Evolutionary conservation across 495 filamentous ascomycete species (phyloP).

Genomic region (Astrothelium subdiscretum): DNA sequence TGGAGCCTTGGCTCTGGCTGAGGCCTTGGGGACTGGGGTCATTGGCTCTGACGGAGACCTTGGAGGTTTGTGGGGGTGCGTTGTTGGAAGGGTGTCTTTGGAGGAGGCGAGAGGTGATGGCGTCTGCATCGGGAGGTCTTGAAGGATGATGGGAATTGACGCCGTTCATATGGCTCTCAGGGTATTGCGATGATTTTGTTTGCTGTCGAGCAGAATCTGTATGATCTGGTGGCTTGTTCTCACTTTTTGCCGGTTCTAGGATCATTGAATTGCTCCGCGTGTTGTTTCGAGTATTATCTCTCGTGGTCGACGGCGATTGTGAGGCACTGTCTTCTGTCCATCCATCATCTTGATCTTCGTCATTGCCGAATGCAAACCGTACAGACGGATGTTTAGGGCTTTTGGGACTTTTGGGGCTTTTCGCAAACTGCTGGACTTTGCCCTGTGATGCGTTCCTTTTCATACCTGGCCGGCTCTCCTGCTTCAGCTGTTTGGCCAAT

Average conservation of each 20-base stretch:
- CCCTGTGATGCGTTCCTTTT: neutral
- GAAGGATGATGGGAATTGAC: neutral
- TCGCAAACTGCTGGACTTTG: neutral
- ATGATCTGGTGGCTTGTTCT: neutral
- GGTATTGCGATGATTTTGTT: neutral
- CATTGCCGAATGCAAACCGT: neutral
- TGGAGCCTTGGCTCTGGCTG: slow-evolving; percentile 26
- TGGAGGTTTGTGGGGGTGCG: slow-evolving; percentile 48
- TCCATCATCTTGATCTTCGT: slow-evolving; percentile 23
- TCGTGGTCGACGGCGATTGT: slow-evolving; percentile 31
- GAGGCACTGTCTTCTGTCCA: slow-evolving; percentile 34
- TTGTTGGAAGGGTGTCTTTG: slow-evolving; percentile 44
- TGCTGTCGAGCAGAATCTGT: neutral
- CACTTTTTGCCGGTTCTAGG: neutral
- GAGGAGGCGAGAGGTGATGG: slow-evolving; percentile 46
- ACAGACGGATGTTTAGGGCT: neutral
- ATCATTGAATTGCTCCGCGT: slow-evolving; percentile 12
- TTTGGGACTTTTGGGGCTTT: neutral
- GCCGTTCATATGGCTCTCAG: neutral
- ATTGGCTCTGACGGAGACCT: slow-evolving; percentile 37
- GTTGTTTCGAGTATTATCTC: slow-evolving; percentile 31
- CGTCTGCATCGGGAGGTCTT: slow-evolving; percentile 24
- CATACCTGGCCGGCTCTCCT: neutral
- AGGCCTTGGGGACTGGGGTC: slow-evolving; percentile 31
- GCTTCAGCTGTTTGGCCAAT: neutral